Evolutionary conservation across 2,329 filamentous ascomycete genomes (phyloP).

Genomic region (Colletotrichum navitas): DNA sequence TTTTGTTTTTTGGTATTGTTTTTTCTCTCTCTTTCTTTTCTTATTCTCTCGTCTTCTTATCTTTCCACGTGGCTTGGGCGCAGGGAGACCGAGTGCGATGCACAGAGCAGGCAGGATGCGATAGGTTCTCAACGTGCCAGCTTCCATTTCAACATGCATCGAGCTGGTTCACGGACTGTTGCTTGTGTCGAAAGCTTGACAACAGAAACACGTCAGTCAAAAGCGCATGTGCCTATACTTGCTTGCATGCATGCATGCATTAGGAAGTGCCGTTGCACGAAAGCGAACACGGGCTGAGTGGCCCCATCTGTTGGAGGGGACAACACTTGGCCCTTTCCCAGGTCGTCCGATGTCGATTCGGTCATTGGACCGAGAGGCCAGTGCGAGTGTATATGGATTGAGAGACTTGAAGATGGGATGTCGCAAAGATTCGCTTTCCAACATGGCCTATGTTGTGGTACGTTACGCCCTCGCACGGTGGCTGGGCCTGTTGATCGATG

Average conservation of each 20-base stretch:
- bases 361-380: constrained; percentile 23
- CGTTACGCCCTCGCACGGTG: neutral
- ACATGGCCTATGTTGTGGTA: neutral
- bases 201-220: constrained; percentile 7
- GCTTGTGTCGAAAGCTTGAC: constrained; percentile 18
- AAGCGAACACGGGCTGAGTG: neutral
- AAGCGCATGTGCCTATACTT: neutral
- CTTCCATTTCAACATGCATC: neutral
- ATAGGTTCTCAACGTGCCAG: neutral
- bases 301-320: constrained; percentile 1
- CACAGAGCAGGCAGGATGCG: constrained; percentile 12
- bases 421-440: neutral
- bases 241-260: too few species aligned
- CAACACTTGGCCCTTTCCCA: constrained; percentile 25
- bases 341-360: constrained; percentile 30
- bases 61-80: constrained; percentile 8
- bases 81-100: constrained; percentile 17
- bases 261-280: too few species aligned
- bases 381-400: constrained; percentile 11
- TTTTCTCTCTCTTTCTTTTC: neutral
- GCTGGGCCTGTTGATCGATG: neutral
- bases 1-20: too few species aligned
- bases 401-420: constrained; percentile 20
- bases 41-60: too few species aligned
- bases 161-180: constrained; percentile 14